phyloP scores from a whole-genome alignment of 345 rosid genomes.

The Hibiscus tridactylites region DNA sequence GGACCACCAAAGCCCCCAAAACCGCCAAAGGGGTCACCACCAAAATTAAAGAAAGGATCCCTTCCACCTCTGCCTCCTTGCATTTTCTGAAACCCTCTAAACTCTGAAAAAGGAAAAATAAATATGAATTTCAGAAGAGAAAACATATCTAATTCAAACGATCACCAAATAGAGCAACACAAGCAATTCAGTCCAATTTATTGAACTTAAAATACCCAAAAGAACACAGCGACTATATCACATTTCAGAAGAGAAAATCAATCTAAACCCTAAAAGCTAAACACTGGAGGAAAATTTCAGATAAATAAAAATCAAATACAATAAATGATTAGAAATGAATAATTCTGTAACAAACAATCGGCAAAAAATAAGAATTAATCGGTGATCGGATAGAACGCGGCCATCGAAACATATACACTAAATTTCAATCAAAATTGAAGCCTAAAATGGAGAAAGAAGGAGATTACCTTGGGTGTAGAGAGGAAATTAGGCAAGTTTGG shows the following conservation, averaged over 20 bases:
- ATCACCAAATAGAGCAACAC: not conserved
- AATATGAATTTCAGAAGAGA: not conserved
- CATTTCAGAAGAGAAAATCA: not conserved
- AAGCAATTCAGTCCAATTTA: not conserved
- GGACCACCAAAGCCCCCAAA: constrained; percentile 21
- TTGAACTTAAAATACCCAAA: not conserved
- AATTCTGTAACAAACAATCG: not conserved
- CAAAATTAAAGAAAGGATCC: constrained; percentile 44
- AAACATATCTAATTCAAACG: too few species aligned
- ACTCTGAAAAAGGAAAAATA: not conserved
- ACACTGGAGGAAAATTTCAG: not conserved
- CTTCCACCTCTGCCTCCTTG: constrained; percentile 55
- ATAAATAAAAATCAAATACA: not conserved
- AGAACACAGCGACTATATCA: not conserved
- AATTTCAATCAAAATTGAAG: not conserved
- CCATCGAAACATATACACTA: not conserved
- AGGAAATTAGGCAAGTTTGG: not conserved
- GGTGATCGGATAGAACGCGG: not conserved
- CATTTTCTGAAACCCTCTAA: constrained; percentile 28
- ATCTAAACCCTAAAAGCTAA: not conserved
- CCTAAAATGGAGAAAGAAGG: not conserved
- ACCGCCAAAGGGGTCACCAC: constrained; percentile 39
- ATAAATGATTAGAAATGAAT: not conserved
- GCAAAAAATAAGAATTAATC: not conserved
- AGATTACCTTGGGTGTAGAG: not conserved